Evolutionary conservation across 768 basidiomycete species (phyloP).

Genomic region (Boletus rufocinnamomeus): DNA sequence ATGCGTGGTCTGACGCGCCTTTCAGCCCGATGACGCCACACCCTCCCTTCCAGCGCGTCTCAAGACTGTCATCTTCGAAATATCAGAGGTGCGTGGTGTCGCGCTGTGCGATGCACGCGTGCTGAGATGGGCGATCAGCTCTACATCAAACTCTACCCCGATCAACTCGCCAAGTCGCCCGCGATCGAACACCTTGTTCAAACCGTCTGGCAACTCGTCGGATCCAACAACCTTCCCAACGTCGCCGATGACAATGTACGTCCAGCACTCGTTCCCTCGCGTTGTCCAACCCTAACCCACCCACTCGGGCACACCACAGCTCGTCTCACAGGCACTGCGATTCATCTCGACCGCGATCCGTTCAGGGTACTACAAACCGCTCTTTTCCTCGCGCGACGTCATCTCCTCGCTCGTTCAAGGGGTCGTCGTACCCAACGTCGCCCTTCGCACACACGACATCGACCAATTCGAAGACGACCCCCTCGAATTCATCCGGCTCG

Average conservation of each 20-base stretch:
- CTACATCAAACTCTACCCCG: constrained; percentile 81
- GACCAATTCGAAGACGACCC: constrained; percentile 99
- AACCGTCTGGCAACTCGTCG: constrained; percentile 87
- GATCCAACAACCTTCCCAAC: constrained; percentile 63
- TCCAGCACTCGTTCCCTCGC: background rate
- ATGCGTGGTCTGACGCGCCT: constrained; percentile 11
- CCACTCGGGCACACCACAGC: constrained; percentile 38
- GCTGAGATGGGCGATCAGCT: constrained; percentile 43
- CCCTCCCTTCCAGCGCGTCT: constrained; percentile 89
- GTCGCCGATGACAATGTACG: constrained; percentile 74
- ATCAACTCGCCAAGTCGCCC: constrained; percentile 63
- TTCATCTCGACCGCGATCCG: constrained; percentile 94
- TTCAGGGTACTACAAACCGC: constrained; percentile 73
- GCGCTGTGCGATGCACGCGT: background rate
- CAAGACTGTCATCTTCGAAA: constrained; percentile 88
- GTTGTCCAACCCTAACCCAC: background rate
- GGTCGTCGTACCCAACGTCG: constrained; percentile 93
- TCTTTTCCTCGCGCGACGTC: constrained; percentile 82
- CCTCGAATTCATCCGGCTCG: constrained; percentile 89
- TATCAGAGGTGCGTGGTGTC: constrained; percentile 64
- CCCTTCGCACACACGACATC: constrained; percentile 82
- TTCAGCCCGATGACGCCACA: constrained; percentile 73
- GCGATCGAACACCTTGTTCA: constrained; percentile 77
- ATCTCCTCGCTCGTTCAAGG: constrained; percentile 83
- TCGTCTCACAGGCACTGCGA: constrained; percentile 87